A percentile compares a stretch with the other conserved stretches of the same genome.
Conservation (phyloP, 169 alveolate genomes). For the Blepharisma undulans region DNA sequence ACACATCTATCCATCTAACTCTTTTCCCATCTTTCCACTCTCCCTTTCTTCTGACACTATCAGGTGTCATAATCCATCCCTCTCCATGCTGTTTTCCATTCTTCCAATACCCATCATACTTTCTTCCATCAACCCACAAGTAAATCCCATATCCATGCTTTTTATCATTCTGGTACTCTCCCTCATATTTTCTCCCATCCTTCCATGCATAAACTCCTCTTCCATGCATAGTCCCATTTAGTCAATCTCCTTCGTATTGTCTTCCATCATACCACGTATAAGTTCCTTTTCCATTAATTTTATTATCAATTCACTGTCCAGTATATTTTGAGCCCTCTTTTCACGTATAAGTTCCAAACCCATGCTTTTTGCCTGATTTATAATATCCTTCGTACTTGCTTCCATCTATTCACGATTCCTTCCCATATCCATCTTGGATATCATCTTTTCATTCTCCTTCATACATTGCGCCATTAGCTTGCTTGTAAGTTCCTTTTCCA, state of each 20-base stretch:
- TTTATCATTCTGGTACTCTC: conserved; percentile 51
- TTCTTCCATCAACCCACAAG: conserved; percentile 76
- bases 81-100: conserved; percentile 64
- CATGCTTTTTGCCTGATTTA: conserved; percentile 61
- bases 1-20: conserved; percentile 28
- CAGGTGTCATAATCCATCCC: conserved; percentile 47
- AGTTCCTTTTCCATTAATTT: conserved; percentile 53
- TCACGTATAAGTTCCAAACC: conserved; percentile 57
- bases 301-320: conserved; percentile 73
- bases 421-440: conserved; percentile 54
- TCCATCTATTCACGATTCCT: conserved; percentile 54
- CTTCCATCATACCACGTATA: conserved; percentile 47
- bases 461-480: conserved; percentile 91
- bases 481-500: conserved; percentile 92
- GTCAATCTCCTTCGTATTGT: conserved; percentile 51
- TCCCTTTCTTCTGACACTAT: conserved; percentile 48
- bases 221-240: conserved; percentile 56
- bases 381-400: conserved; percentile 59
- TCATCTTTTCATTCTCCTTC: conserved; percentile 68
- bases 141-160: conserved; percentile 82
- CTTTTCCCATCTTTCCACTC: conserved; percentile 69
- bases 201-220: conserved; percentile 59
- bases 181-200: conserved; percentile 67
- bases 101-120: conserved; percentile 78
- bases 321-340: conserved; percentile 66